Base-by-base conservation (phyloP, 345 rosid genomes). In the Diplotaxis tenuifolia region DNA sequence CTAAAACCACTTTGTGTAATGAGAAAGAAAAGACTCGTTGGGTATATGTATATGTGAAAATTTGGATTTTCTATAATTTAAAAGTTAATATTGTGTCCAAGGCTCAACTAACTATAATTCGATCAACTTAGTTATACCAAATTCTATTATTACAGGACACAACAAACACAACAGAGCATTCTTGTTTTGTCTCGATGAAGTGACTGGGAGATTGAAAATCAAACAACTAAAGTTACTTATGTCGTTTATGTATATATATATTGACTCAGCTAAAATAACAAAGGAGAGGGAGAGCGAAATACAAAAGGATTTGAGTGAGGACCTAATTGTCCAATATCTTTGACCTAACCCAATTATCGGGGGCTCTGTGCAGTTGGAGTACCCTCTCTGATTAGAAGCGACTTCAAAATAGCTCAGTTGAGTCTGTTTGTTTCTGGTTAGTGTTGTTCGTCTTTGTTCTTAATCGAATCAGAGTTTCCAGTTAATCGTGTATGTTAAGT, bases 391-490 rank as follows among this genome's bases (percentile, higher is more conserved):
- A 20, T 14, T 3, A n/a, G 23, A 45, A 47, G 25, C 40, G 40
- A 18, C 21, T 16, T 53, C 45, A 15, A 18, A n/a, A 21, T 3
- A 15, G 40, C 14, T 63, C 54, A 19, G 1, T 73, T 20, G 65
- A 40, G 23, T 73, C 71, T 65, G 57, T 16, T 18, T 34, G 60
- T 11, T 31, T 47, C 77, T 66, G 72, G 72, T 74, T 58, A 74
- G 61, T 66, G 16, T 19, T 10, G 1, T 9, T 31, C 1, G n/a
- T 14, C 29, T 63, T 23, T 32, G 1, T 19, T 55, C 59, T 45
- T 45, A 22, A 47, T 58, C 60, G 53, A 74, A 74, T 31, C 53
- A 66, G 25, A 38, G 16, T 64, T 63, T 4, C 21, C 3, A 8
- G 21, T 8, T 20, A 1, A 3, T 19, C 16, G n/a, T n/a, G 29